Percentiles rank a stretch among this genome's conserved stretches.
These are phyloP conservation scores for Gelatoporia subvermispora DNA, from an alignment of 768 basidiomycete genomes.

Conservation along the genomic window DNA sequence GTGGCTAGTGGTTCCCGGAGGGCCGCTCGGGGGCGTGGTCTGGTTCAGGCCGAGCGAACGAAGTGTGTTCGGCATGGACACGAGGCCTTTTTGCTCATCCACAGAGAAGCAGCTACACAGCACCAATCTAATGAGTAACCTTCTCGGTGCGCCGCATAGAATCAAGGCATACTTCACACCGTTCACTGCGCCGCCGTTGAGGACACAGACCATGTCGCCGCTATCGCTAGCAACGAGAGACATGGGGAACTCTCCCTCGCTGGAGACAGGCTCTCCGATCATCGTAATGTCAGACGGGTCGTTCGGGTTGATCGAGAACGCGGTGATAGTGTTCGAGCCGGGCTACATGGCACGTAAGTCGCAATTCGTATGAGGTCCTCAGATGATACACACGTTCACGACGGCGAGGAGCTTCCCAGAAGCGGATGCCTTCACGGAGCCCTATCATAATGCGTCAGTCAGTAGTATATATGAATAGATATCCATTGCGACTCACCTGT, in stretches of 20 bases:
- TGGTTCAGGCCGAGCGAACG: slow-evolving; percentile 43
- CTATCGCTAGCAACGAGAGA: slow-evolving; percentile 17
- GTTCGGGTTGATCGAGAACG: slow-evolving; percentile 20
- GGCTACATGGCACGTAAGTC: slow-evolving; percentile 5
- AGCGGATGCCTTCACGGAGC: slow-evolving; percentile 18
- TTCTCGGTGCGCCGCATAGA: background rate
- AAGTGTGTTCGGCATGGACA: slow-evolving; percentile 34
- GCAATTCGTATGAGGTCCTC: background rate
- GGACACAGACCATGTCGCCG: slow-evolving; percentile 15
- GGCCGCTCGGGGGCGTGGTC: slow-evolving; percentile 47
- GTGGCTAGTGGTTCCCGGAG: slow-evolving; percentile 40
- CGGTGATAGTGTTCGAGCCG: slow-evolving; percentile 23
- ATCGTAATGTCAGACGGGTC: slow-evolving; percentile 18
- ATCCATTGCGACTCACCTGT: slow-evolving; percentile 2
- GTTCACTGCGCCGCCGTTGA: slow-evolving; percentile 41
- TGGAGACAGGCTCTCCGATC: slow-evolving; percentile 18
- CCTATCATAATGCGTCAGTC: slow-evolving; percentile 1
- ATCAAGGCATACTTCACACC: slow-evolving; percentile 31
- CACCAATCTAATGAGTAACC: background rate
- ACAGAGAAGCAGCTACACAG: slow-evolving; percentile 37
- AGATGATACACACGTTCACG: slow-evolving; percentile 13
- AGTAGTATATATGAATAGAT: background rate
- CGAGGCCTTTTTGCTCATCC: slow-evolving; percentile 37
- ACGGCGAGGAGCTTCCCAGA: slow-evolving; percentile 17
- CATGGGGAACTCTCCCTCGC: slow-evolving; percentile 25